Conservation (phyloP, 2,329 filamentous ascomycete genomes). For the Dryadomyces quercus-mongolicae region DNA sequence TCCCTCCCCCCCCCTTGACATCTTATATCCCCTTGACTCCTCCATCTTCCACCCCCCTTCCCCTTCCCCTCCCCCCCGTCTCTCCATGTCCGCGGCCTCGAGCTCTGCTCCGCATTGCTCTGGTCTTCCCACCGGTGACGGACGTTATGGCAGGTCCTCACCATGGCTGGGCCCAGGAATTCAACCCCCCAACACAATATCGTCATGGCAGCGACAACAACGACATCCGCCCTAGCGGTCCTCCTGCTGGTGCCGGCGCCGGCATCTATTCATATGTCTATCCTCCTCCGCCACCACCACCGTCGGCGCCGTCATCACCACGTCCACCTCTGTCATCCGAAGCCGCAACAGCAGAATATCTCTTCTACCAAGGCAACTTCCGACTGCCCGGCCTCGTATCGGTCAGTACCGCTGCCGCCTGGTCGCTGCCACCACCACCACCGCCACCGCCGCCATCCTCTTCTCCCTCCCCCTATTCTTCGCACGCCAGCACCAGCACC, state of each 20-base stretch:
- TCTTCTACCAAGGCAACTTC: too few species aligned
- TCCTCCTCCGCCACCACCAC: background rate
- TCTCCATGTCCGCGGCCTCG: conserved; percentile 22
- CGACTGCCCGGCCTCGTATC: conserved; percentile 15
- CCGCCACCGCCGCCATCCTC: background rate
- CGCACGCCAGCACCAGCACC: background rate
- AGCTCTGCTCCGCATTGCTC: conserved; percentile 17
- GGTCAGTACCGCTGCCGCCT: background rate
- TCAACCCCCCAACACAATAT: conserved; percentile 15
- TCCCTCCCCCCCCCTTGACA: too few species aligned
- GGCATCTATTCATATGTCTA: background rate
- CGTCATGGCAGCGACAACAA: background rate
- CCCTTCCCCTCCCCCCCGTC: background rate
- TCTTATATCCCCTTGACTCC: background rate
- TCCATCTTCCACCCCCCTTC: background rate
- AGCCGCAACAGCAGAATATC: too few species aligned
- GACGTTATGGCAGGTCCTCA: conserved; percentile 22
- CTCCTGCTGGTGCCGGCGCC: background rate
- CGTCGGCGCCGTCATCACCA: background rate
- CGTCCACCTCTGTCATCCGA: too few species aligned
- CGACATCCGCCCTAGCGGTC: background rate
- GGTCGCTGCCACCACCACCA: background rate
- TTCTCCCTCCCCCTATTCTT: background rate
- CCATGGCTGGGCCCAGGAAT: conserved; percentile 19
- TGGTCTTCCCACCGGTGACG: conserved; percentile 20